Percentiles rank a stretch among this genome's conserved stretches.
Conservation (phyloP, 768 basidiomycete genomes). For the Asterophora lycoperdoides region DNA sequence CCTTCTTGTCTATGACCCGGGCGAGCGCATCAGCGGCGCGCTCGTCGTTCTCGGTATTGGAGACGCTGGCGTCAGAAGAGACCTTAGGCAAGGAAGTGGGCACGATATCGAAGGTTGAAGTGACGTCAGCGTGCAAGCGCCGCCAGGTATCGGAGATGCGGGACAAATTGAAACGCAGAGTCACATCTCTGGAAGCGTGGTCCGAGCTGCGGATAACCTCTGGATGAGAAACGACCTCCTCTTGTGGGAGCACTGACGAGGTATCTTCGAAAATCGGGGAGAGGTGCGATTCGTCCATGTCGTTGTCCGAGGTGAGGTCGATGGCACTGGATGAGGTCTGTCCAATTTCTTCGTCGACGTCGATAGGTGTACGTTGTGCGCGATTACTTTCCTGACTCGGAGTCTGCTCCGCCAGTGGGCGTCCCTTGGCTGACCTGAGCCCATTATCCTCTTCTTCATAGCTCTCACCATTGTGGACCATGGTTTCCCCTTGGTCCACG, state of each 20-base stretch:
- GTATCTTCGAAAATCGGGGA: conserved; percentile 15
- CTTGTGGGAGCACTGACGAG: conserved; percentile 9
- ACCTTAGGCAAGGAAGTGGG: conserved; percentile 12
- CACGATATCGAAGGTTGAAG: not conserved
- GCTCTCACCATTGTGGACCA: no score
- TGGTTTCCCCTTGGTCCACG: no score
- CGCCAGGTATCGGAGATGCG: conserved; percentile 25
- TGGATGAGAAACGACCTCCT: conserved; percentile 25
- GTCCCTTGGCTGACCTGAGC: no score
- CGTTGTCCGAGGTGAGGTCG: conserved; percentile 19
- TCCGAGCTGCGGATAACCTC: conserved; percentile 38
- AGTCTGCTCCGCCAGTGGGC: no score
- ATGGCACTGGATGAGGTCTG: conserved; percentile 8
- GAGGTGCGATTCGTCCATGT: conserved; percentile 19
- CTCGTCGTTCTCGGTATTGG: conserved; percentile 45
- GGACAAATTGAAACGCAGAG: conserved; percentile 32
- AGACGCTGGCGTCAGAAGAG: conserved; percentile 35
- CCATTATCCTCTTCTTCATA: no score
- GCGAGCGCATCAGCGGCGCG: conserved; percentile 64
- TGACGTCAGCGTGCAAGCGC: conserved; percentile 4
- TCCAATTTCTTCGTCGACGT: conserved; percentile 16
- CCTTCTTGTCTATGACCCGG: conserved; percentile 80
- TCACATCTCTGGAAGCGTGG: conserved; percentile 18
- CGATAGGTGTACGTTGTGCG: conserved; percentile 13
- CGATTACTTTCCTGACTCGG: no score